Percentiles rank a stretch among this genome's conserved stretches.
These are phyloP conservation scores for Aspergillus clavatus DNA, from an alignment of 2,329 filamentous ascomycete genomes.

Conservation along the genomic window DNA sequence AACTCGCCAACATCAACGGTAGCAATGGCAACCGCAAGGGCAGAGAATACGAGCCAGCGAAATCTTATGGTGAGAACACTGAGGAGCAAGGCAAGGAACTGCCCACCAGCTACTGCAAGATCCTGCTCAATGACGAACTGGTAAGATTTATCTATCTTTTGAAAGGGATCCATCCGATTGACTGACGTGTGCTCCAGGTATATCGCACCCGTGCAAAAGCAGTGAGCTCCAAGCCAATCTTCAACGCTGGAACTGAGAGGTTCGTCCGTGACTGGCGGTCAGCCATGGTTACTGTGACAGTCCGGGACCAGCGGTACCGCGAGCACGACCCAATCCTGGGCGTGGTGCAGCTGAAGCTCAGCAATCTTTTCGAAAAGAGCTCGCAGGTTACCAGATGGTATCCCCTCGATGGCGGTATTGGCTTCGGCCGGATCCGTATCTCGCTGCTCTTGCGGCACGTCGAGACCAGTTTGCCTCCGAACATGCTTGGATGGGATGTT, in stretches of 20 bases:
- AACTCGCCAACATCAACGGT: conserved; percentile 86
- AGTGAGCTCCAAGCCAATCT: conserved; percentile 89
- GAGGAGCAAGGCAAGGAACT: conserved; percentile 76
- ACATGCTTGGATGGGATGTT: conserved; percentile 88
- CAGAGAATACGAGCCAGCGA: conserved; percentile 82
- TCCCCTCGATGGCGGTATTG: conserved; percentile 89
- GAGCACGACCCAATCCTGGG: conserved; percentile 94
- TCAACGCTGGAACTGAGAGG: conserved; percentile 90
- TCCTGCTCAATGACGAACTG: conserved; percentile 81
- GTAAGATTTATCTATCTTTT: conserved; percentile 35
- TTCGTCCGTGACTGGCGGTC: conserved; percentile 94
- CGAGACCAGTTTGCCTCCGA: conserved; percentile 76
- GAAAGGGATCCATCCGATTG: neutral
- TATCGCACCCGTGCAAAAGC: conserved; percentile 96
- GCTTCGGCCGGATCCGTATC: conserved; percentile 84
- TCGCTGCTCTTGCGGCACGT: conserved; percentile 86
- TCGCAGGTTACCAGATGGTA: conserved; percentile 91
- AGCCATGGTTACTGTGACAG: conserved; percentile 76
- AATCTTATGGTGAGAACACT: conserved; percentile 75
- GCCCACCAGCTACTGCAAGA: conserved; percentile 90
- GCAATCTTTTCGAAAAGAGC: conserved; percentile 79
- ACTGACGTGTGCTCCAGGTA: conserved; percentile 41
- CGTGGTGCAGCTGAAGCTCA: conserved; percentile 80
- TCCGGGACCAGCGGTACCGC: conserved; percentile 81
- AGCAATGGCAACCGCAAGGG: conserved; percentile 76